Evolutionary conservation across 2,329 filamentous ascomycete species (phyloP).

Genomic region (Epichloe sp.): DNA sequence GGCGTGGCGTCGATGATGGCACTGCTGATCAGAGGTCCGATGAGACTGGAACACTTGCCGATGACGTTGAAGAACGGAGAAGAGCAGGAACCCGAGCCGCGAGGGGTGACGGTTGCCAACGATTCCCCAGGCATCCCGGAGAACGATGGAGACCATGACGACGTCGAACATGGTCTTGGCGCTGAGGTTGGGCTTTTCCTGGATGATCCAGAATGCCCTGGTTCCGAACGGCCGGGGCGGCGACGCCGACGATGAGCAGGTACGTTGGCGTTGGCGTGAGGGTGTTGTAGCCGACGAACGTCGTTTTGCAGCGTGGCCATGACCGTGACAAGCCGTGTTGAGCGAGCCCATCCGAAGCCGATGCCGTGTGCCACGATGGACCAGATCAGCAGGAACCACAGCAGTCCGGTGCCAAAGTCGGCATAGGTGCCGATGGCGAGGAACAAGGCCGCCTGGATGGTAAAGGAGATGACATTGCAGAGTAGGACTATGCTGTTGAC

Average conservation of each 20-base stretch:
- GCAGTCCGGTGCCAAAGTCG: slow-evolving; percentile 53
- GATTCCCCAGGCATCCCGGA: slow-evolving; percentile 40
- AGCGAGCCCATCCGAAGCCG: slow-evolving; percentile 57
- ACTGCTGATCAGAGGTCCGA: slow-evolving; percentile 54
- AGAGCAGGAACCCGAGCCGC: slow-evolving; percentile 58
- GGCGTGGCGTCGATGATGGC: slow-evolving; percentile 53
- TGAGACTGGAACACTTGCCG: slow-evolving; percentile 55
- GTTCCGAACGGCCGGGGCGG: slow-evolving; percentile 50
- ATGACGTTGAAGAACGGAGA: slow-evolving; percentile 54
- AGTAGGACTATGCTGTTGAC: slow-evolving; percentile 54
- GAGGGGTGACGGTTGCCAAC: slow-evolving; percentile 44
- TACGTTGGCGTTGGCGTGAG: slow-evolving; percentile 51
- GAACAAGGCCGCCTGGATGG: slow-evolving; percentile 47
- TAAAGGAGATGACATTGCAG: slow-evolving; percentile 55
- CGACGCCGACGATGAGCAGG: slow-evolving; percentile 52
- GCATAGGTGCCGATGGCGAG: slow-evolving; percentile 38
- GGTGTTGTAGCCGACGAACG: slow-evolving; percentile 51
- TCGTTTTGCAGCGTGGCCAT: slow-evolving; percentile 52
- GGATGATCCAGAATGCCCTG: slow-evolving; percentile 46
- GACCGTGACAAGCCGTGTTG: slow-evolving; percentile 56
- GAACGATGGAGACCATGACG: slow-evolving; percentile 43
- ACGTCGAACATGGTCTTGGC: slow-evolving; percentile 60
- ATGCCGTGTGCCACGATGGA: slow-evolving; percentile 48
- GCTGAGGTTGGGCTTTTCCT: slow-evolving; percentile 43
- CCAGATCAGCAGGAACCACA: slow-evolving; percentile 48